Evolutionary conservation across 108 stramenopile genomes (phyloP).

Genomic region (Nannochloropsis oceanica): DNA sequence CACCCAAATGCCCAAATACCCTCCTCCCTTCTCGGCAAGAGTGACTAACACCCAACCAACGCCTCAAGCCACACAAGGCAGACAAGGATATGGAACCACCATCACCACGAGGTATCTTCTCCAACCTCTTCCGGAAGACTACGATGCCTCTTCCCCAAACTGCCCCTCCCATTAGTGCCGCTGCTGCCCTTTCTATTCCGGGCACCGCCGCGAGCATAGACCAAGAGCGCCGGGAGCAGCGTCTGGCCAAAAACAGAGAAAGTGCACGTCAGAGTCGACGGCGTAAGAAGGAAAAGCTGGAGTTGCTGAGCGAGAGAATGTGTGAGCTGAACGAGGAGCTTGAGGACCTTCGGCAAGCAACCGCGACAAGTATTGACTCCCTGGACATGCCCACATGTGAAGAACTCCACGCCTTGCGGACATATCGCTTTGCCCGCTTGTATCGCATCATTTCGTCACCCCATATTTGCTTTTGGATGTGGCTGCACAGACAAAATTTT

Average conservation of each 20-base stretch:
- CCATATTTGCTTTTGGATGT: background rate
- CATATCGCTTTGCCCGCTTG: background rate
- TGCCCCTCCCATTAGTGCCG: too few relatives aligned
- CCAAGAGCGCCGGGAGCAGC: constrained; percentile 49
- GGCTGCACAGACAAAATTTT: background rate
- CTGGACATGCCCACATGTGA: background rate
- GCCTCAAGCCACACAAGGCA: too few relatives aligned
- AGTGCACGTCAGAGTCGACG: constrained; percentile 74
- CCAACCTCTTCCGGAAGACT: too few relatives aligned
- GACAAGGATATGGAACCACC: too few relatives aligned
- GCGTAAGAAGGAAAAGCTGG: constrained; percentile 80
- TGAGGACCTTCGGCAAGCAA: background rate
- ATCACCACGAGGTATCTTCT: too few relatives aligned
- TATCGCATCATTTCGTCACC: background rate
- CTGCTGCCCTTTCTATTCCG: too few relatives aligned
- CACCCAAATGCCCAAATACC: too few relatives aligned
- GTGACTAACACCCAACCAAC: too few relatives aligned
- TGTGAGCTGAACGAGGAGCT: constrained; percentile 23
- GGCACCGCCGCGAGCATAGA: too few relatives aligned
- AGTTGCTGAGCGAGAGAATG: constrained; percentile 59
- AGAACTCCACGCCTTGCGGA: background rate
- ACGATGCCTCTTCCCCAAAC: too few relatives aligned
- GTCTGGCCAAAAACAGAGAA: constrained; percentile 81
- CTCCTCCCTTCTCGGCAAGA: too few relatives aligned
- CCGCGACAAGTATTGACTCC: background rate